Evolutionary conservation across 2,329 filamentous ascomycete genomes (phyloP).

Genomic region (Karstenula rhodostoma): DNA sequence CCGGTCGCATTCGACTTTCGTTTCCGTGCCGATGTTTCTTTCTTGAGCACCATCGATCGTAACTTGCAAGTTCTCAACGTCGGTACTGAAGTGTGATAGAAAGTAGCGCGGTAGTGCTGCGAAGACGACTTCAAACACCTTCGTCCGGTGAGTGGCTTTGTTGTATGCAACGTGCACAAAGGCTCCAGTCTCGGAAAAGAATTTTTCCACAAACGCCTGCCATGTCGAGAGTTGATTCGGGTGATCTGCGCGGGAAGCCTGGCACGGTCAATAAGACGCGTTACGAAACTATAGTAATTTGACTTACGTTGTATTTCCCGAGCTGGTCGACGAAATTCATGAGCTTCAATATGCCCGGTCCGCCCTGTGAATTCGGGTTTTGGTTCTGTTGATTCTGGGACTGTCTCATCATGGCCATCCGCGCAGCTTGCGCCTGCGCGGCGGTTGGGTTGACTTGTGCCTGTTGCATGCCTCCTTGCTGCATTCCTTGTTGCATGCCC

Average conservation of each 20-base stretch:
- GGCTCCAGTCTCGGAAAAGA: slow-evolving; percentile 80
- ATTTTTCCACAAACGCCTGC: slow-evolving; percentile 79
- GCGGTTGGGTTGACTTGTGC: slow-evolving; percentile 10
- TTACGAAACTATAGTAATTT: background rate
- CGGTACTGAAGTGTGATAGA: slow-evolving; percentile 85
- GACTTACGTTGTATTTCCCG: slow-evolving; percentile 64
- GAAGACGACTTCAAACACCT: slow-evolving; percentile 86
- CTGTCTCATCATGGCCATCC: slow-evolving; percentile 44
- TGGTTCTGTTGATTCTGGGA: slow-evolving; percentile 26
- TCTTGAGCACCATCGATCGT: slow-evolving; percentile 75
- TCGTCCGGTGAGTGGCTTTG: slow-evolving; percentile 62
- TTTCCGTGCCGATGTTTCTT: slow-evolving; percentile 66
- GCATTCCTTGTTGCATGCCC: slow-evolving; percentile 24
- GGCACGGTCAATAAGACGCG: slow-evolving; percentile 14
- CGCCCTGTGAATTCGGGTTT: slow-evolving; percentile 20
- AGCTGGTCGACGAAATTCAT: slow-evolving; percentile 65
- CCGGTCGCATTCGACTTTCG: slow-evolving; percentile 77
- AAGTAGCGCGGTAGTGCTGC: slow-evolving; percentile 88
- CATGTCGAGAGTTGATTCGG: slow-evolving; percentile 76
- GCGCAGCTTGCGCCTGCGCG: slow-evolving; percentile 34
- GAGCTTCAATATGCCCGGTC: slow-evolving; percentile 60
- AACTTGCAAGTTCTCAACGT: slow-evolving; percentile 82
- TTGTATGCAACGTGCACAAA: slow-evolving; percentile 74
- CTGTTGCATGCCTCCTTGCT: slow-evolving; percentile 36
- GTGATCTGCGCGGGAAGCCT: slow-evolving; percentile 44